Evolutionary conservation across 257 asterid species (phyloP).

Genomic region (Ehretia macrophylla): DNA sequence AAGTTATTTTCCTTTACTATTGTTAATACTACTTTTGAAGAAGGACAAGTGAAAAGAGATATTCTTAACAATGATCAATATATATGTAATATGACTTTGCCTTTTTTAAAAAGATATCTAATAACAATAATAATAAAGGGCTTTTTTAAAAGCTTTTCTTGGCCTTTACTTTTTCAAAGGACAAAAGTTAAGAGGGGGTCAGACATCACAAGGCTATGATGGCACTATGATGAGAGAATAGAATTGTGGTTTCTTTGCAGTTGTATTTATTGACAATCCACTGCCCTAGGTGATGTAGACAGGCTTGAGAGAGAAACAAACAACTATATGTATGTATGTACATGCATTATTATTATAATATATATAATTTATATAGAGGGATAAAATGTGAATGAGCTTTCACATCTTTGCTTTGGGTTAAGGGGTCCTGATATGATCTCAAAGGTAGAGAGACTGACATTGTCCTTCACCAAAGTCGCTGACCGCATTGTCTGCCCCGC

Average conservation of each 20-base stretch:
- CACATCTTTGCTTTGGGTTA: slow-evolving; percentile 3
- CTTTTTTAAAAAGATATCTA: too few species aligned
- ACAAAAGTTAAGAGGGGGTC: slow-evolving; percentile 45
- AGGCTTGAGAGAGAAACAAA: background rate
- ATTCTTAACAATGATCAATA: too few species aligned
- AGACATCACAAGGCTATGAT: slow-evolving; percentile 56
- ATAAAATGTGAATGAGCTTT: slow-evolving; percentile 5
- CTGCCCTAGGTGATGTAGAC: slow-evolving; percentile 52
- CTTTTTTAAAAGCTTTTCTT: too few species aligned
- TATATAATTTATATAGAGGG: too few species aligned
- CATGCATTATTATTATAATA: too few species aligned
- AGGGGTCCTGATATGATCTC: too few species aligned
- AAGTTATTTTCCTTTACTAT: too few species aligned
- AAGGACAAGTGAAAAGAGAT: too few species aligned
- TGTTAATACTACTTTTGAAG: too few species aligned
- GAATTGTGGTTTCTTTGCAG: slow-evolving; percentile 90
- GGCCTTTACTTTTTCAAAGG: slow-evolving; percentile 39
- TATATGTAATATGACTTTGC: too few species aligned
- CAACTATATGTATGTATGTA: background rate
- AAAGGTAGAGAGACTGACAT: background rate
- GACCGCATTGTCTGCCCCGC: slow-evolving; percentile 9
- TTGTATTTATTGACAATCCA: slow-evolving; percentile 59
- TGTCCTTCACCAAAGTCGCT: slow-evolving; percentile 4
- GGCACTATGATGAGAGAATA: slow-evolving; percentile 85
- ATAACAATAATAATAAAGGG: too few species aligned